These are phyloP conservation scores for Hyaloperonospora arabidopsidis DNA, from an alignment of 352 stramenopile species.

Conservation along the genomic window DNA sequence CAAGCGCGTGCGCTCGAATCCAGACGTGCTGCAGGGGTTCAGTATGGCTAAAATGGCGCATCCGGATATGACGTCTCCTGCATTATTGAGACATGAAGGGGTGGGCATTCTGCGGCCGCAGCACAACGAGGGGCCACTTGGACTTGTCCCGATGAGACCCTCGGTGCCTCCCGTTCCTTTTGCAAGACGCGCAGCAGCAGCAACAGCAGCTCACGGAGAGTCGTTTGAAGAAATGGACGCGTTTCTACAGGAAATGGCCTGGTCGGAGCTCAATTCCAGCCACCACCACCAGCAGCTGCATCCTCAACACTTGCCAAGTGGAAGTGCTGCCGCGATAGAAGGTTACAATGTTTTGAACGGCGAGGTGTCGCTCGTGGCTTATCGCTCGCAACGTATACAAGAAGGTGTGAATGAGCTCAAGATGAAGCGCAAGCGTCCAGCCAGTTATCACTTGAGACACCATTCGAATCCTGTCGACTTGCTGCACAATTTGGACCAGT, in stretches of 20 bases:
- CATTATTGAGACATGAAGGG: too few species aligned
- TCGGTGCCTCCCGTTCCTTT: conserved; percentile 23
- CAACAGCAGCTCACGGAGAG: conserved; percentile 9
- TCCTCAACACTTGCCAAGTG: conserved; percentile 6
- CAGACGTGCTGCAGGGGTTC: conserved; percentile 43
- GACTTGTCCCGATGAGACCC: conserved; percentile 22
- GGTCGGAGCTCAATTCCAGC: conserved; percentile 29
- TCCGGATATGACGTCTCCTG: conserved; percentile 21
- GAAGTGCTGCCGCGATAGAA: conserved; percentile 7
- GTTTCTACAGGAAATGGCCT: conserved; percentile 40
- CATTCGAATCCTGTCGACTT: conserved; percentile 75
- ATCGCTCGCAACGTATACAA: conserved; percentile 56
- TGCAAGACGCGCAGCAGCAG: neutral
- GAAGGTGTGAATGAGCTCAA: conserved; percentile 61
- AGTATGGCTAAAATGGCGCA: conserved; percentile 28
- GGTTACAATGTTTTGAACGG: conserved; percentile 10
- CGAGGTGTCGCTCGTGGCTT: conserved; percentile 30
- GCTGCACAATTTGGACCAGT: conserved; percentile 70
- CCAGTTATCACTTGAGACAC: conserved; percentile 45
- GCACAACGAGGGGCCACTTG: conserved; percentile 29
- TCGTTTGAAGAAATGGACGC: conserved; percentile 52
- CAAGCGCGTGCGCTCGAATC: conserved; percentile 55
- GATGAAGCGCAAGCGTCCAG: conserved; percentile 71
- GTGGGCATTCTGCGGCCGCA: too few species aligned
- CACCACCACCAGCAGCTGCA: conserved; percentile 14